Conservation (phyloP, 805 yeast species). For the Diddensiella santjacobensis region DNA sequence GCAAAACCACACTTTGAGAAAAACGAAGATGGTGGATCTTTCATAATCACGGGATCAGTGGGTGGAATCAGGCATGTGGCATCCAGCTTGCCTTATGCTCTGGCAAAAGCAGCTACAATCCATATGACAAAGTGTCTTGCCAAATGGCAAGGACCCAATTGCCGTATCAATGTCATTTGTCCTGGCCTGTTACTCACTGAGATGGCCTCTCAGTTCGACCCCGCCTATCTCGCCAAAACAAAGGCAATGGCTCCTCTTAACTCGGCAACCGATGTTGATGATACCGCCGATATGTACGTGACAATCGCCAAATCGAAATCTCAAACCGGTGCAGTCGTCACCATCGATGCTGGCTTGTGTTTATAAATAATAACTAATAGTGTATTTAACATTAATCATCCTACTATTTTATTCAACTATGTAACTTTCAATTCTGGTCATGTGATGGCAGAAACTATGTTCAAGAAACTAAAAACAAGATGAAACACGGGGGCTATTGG, state of each 20-base stretch:
- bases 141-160: slow-evolving; percentile 24
- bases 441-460: too few species aligned
- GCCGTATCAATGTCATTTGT: slow-evolving; percentile 24
- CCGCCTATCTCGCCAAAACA: slow-evolving; percentile 19
- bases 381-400: too few species aligned
- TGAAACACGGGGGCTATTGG: too few species aligned
- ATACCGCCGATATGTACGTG: slow-evolving; percentile 27
- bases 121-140: slow-evolving; percentile 31
- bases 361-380: neutral
- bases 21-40: slow-evolving; percentile 35
- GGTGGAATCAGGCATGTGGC: slow-evolving; percentile 34
- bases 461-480: too few species aligned
- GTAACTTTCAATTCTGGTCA: too few species aligned
- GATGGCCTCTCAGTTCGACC: slow-evolving; percentile 21
- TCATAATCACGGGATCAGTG: slow-evolving; percentile 39
- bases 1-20: slow-evolving; percentile 32
- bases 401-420: too few species aligned
- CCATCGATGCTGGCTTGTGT: slow-evolving; percentile 40
- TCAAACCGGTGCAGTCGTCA: slow-evolving; percentile 30
- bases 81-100: slow-evolving; percentile 38
- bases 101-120: slow-evolving; percentile 33
- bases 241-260: slow-evolving; percentile 19
- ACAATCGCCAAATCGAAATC: slow-evolving; percentile 26
- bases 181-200: slow-evolving; percentile 27
- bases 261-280: slow-evolving; percentile 20